Percentiles rank a stretch among this genome's conserved stretches.
Evolutionary conservation across 2,329 filamentous ascomycete genomes (phyloP).

Genomic region (Cytospora piceicola): DNA sequence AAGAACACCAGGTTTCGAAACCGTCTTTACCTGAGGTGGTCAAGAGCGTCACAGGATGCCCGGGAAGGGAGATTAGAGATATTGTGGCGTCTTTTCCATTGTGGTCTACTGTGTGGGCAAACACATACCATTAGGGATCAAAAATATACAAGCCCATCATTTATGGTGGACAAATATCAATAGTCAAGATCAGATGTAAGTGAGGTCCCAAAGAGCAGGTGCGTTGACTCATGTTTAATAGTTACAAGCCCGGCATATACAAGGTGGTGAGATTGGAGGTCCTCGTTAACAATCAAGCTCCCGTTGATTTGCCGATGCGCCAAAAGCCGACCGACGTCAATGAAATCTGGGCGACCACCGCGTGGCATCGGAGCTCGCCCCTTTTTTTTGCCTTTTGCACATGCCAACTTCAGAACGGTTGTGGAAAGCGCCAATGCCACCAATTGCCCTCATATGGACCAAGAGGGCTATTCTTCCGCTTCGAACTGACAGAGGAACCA

Average conservation of each 20-base stretch:
- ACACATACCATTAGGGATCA: not conserved
- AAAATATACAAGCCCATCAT: not conserved
- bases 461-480: slow-evolving; percentile 22
- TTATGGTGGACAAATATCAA: not conserved
- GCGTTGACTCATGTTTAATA: not conserved
- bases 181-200: not conserved
- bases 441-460: slow-evolving; percentile 13
- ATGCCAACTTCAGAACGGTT: not conserved
- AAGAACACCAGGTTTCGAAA: not conserved
- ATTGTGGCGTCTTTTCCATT: not conserved
- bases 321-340: slow-evolving; percentile 6
- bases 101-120: not conserved
- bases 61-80: not conserved
- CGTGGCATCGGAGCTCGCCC: slow-evolving; percentile 12
- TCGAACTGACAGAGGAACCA: slow-evolving; percentile 20
- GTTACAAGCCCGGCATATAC: not conserved
- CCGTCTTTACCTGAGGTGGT: not conserved
- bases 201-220: not conserved
- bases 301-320: slow-evolving; percentile 11
- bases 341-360: slow-evolving; percentile 4
- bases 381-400: not conserved
- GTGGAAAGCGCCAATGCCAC: slow-evolving; percentile 27
- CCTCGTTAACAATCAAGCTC: not conserved
- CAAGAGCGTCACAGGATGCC: not conserved
- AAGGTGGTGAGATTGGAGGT: not conserved